Base-by-base conservation (phyloP, 164 flowering plant species). In the Umbellularia californica region DNA sequence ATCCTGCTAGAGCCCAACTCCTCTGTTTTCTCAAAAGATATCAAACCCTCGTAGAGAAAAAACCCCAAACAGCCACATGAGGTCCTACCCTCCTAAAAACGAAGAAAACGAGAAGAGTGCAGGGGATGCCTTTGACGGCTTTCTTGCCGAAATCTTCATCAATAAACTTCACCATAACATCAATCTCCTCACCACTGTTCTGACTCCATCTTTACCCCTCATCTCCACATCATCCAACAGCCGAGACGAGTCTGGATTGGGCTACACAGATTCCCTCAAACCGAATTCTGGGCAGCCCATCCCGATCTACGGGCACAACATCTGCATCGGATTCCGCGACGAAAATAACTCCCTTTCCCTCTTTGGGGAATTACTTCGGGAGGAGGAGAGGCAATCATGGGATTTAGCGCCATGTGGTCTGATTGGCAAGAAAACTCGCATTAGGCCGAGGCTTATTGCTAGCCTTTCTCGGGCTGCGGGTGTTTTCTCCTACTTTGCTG, bases 311-410 rank as follows among this genome's bases (percentile, higher is more conserved):
- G 97, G 93, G 2, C 95, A 92, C 77, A 88, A 95, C 76, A 81
- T 95, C 19, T 93, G 98, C 65, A 89, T 95, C 58, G 92, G 93
- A 41, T 89, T 81, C 74, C 98, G 88, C 27, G 86, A 88, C 69
- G 95, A 93, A 20, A n/a, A n/a, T n/a, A n/a, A n/a, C n/a, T n/a
- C n/a, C n/a, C n/a, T n/a, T n/a, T n/a, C n/a, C n/a, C n/a, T n/a
- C n/a, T n/a, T 95, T 93, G 76, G 99, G 99, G 79, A 93, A 93
- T 84, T 93, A 95, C 78, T 93, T 93, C 50, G 96, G 93, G 86
- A 30, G 33, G 33, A 0, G 33, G 33, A 2, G 33, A 30, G 89
- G 90, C 77, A 70, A 65, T 27, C 17, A 17, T 83, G 27, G 27
- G 27, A 25, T 25, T 25, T 25, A 1, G 27, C 27, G 27, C 27